Evolutionary conservation across 2,329 filamentous ascomycete genomes (phyloP).

Genomic region (Rasamsonia emersonii): DNA sequence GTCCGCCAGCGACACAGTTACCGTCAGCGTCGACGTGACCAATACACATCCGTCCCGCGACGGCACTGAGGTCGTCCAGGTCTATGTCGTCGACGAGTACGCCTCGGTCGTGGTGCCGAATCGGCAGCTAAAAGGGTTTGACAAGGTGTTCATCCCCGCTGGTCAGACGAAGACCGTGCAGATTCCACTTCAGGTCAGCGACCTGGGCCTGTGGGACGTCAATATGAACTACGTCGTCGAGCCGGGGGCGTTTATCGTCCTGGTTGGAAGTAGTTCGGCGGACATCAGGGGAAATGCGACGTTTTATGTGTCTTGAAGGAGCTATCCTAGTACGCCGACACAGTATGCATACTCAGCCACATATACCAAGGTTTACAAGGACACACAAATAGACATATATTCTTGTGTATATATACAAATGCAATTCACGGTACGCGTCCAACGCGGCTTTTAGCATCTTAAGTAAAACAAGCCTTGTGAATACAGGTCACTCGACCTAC

Average conservation of each 20-base stretch:
- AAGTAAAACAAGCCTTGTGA: no score
- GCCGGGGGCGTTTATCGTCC: slow-evolving; percentile 56
- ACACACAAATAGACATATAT: no score
- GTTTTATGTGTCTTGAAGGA: slow-evolving; percentile 18
- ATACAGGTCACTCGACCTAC: no score
- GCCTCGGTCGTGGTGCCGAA: slow-evolving; percentile 57
- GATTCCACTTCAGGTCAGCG: slow-evolving; percentile 43
- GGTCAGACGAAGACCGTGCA: slow-evolving; percentile 49
- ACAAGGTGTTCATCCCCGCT: slow-evolving; percentile 54
- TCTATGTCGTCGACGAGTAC: slow-evolving; percentile 57
- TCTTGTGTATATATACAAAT: no score
- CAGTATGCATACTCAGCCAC: no score
- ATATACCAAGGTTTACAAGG: no score
- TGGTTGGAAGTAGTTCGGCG: slow-evolving; percentile 46
- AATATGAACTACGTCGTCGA: slow-evolving; percentile 66
- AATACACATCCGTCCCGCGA: slow-evolving; percentile 47
- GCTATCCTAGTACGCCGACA: no score
- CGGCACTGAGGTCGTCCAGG: slow-evolving; percentile 59
- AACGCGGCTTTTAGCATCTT: no score
- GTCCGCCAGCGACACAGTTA: slow-evolving; percentile 47
- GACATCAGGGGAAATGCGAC: slow-evolving; percentile 26
- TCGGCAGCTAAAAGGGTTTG: slow-evolving; percentile 57
- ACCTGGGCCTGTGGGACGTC: slow-evolving; percentile 49
- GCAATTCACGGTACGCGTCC: no score
- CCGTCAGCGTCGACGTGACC: slow-evolving; percentile 52